Percentiles rank a stretch among this genome's conserved stretches.
Evolutionary conservation across 192 early-diverging fungal genomes (phyloP).

Genomic region (Paraglomus brasilianum): DNA sequence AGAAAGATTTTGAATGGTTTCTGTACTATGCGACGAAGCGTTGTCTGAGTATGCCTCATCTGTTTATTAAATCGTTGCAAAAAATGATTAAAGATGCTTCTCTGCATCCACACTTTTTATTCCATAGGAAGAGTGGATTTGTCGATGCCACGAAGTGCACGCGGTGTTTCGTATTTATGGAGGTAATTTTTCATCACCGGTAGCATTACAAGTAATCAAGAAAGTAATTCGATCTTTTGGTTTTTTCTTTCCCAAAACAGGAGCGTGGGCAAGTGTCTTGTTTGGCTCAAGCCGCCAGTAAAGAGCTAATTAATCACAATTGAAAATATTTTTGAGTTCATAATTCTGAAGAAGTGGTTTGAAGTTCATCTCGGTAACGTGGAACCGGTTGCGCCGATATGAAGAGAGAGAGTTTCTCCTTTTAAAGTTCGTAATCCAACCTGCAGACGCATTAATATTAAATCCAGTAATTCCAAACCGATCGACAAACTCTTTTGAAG

Average conservation of each 20-base stretch:
- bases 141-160: neutral
- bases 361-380: neutral
- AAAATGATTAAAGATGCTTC: neutral
- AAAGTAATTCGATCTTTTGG: neutral
- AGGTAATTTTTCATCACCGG: neutral
- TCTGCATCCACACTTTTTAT: constrained; percentile 10
- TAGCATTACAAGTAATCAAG: neutral
- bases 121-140: constrained; percentile 5
- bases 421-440: neutral
- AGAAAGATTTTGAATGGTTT: neutral
- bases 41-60: constrained; percentile 1
- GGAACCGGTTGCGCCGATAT: neutral
- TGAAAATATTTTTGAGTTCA: neutral
- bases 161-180: constrained; percentile 3
- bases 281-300: constrained; percentile 1
- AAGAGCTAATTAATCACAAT: constrained; percentile 1
- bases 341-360: constrained; percentile 6
- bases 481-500: neutral
- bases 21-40: neutral
- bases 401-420: neutral
- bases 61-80: neutral
- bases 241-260: neutral
- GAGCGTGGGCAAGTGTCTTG: neutral
- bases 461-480: neutral
- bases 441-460: neutral